Base-by-base conservation (phyloP, 2,329 filamentous ascomycete genomes). In the Aspergillus caelatus region DNA sequence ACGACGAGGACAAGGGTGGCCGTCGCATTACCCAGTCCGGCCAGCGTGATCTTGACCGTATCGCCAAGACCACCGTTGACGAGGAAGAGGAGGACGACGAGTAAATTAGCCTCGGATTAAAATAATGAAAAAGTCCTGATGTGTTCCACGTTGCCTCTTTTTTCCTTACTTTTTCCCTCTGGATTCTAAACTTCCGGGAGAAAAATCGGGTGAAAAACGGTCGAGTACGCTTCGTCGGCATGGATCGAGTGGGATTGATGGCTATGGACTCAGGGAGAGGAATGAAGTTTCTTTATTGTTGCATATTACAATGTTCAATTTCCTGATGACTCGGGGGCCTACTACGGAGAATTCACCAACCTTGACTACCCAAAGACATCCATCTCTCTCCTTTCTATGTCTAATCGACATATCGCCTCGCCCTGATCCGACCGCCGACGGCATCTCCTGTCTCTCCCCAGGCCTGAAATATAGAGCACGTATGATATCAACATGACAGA, bases 1-100 rank as follows among this genome's bases (percentile, higher is more conserved):
- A 91, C 79, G 94, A 97, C 77, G 94, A 97, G 88, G 94, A 98
- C 74, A 97, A 97, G 89, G 95, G 95, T 84, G 95, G 95, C 79
- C 92, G 95, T 80, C 90, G 95, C 83, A 98, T 99, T 85, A 98
- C 95, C 78, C 93, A 98, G 88, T 89, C 89, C 79, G 95, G 95
- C 80, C 94, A 97, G 89, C 92, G 95, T 88, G 95, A 99, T 91
- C 88, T 99, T 88, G 95, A 98, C 88, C 94, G 88, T 83, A 94
- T 94, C 76, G 91, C 91, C 79, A 90, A 91, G 86, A 93, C 91
- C 78, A 91, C 78, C 70, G 74, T 81, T 69, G 78, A 80, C 64
- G 79, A 80, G 74, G 77, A 80, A 71, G 77, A 79, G 73, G 78
- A 79, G 63, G 77, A 80, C 71, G 78, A 80, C 61, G 76, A 79